Evolutionary conservation across 768 basidiomycete genomes (phyloP).

Genomic region (Pisolithus tinctorius): DNA sequence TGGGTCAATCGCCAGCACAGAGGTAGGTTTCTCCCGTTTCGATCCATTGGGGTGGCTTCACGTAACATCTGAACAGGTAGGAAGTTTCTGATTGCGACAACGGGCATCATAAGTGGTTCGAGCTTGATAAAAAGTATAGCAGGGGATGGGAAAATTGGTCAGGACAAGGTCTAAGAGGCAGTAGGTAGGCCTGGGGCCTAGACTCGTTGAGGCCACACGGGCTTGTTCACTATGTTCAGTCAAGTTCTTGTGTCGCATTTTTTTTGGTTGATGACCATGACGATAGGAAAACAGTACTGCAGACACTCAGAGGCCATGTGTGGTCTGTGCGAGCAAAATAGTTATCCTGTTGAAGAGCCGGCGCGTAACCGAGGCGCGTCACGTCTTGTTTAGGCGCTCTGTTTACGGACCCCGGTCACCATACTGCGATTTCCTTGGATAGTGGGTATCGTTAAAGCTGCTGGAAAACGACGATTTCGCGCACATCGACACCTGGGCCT

Average conservation of each 20-base stretch:
- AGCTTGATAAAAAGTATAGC: constrained; percentile 66
- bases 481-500: background rate
- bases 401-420: constrained; percentile 12
- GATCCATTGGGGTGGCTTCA: background rate
- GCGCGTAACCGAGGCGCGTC: constrained; percentile 34
- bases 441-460: no score
- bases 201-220: no score
- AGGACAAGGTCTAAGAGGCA: constrained; percentile 35
- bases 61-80: constrained; percentile 49
- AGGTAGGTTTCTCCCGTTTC: constrained; percentile 37
- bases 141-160: constrained; percentile 28
- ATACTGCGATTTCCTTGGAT: constrained; percentile 2
- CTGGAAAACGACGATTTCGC: no score
- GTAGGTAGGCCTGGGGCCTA: constrained; percentile 1
- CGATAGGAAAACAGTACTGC: no score
- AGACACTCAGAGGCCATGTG: no score
- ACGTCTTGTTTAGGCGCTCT: constrained; percentile 32
- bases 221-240: no score
- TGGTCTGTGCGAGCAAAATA: background rate
- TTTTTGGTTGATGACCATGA: no score
- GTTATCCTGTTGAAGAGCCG: constrained; percentile 2
- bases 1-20: constrained; percentile 85
- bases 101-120: constrained; percentile 79
- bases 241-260: no score
- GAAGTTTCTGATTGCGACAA: constrained; percentile 85